A percentile compares a stretch with the other conserved stretches of the same genome.
Conservation (phyloP, 345 rosid species). For the Trapa incisa region DNA sequence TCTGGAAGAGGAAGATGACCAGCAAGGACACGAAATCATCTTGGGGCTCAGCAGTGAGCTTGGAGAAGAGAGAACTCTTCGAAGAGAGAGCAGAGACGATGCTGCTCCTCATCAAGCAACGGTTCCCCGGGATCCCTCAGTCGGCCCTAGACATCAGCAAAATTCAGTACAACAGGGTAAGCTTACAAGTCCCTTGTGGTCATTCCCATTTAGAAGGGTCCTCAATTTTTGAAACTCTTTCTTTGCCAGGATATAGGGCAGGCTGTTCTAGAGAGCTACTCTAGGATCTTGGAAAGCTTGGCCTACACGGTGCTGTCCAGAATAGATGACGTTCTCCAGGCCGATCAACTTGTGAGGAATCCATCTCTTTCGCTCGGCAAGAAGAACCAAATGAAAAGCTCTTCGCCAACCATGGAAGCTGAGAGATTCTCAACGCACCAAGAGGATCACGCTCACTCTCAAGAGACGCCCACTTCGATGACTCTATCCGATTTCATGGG, state of each 20-base stretch:
- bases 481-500: slow-evolving; percentile 70
- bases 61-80: slow-evolving; percentile 76
- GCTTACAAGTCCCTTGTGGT: background rate
- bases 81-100: slow-evolving; percentile 89
- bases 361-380: slow-evolving; percentile 28
- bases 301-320: slow-evolving; percentile 64
- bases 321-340: slow-evolving; percentile 69
- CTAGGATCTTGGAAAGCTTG: slow-evolving; percentile 78
- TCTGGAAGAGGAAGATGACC: slow-evolving; percentile 81
- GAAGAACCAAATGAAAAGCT: slow-evolving; percentile 16
- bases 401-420: background rate
- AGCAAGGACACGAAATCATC: slow-evolving; percentile 64
- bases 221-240: background rate
- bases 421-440: background rate
- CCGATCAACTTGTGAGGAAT: slow-evolving; percentile 41
- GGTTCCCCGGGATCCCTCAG: slow-evolving; percentile 72
- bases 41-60: slow-evolving; percentile 81
- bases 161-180: slow-evolving; percentile 66
- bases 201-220: background rate
- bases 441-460: slow-evolving; percentile 14
- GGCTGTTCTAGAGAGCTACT: slow-evolving; percentile 72
- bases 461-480: slow-evolving; percentile 19
- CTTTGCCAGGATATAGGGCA: slow-evolving; percentile 20
- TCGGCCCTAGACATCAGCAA: slow-evolving; percentile 81
- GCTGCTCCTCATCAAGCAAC: slow-evolving; percentile 58